Percentiles rank a stretch among this genome's conserved stretches.
These are phyloP conservation scores for Sphaerulina musiva DNA, from an alignment of 2,329 filamentous ascomycete genomes.

Conservation along the genomic window DNA sequence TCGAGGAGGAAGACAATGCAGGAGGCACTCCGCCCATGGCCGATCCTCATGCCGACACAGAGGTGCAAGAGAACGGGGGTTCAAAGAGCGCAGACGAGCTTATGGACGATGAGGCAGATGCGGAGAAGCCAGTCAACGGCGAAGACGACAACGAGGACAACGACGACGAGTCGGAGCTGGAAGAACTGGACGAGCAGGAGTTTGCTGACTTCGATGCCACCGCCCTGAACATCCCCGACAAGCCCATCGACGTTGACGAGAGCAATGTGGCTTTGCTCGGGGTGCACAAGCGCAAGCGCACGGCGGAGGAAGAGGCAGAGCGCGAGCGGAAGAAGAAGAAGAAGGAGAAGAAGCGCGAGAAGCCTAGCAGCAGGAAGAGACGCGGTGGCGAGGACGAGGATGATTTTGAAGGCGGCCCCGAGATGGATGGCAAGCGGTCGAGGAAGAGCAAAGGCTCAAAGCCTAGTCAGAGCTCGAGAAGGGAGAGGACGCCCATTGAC, in stretches of 20 bases:
- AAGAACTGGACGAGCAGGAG: slow-evolving; percentile 59
- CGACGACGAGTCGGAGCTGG: slow-evolving; percentile 55
- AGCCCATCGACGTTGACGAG: slow-evolving; percentile 55
- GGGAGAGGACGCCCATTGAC: slow-evolving; percentile 54
- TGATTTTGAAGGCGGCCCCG: slow-evolving; percentile 38
- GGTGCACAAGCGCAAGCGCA: slow-evolving; percentile 60
- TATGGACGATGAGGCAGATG: slow-evolving; percentile 24
- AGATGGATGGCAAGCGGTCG: slow-evolving; percentile 49
- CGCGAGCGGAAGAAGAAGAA: slow-evolving; percentile 46
- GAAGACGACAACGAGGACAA: slow-evolving; percentile 42
- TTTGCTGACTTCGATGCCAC: slow-evolving; percentile 59
- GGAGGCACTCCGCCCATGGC: slow-evolving; percentile 40
- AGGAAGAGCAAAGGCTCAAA: slow-evolving; percentile 41
- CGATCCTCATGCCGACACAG: slow-evolving; percentile 42
- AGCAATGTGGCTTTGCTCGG: slow-evolving; percentile 56
- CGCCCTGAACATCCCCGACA: slow-evolving; percentile 55
- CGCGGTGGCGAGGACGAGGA: slow-evolving; percentile 19
- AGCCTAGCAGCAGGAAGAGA: slow-evolving; percentile 19
- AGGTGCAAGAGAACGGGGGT: slow-evolving; percentile 34
- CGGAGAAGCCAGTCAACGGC: slow-evolving; percentile 15
- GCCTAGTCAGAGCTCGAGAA: slow-evolving; percentile 40
- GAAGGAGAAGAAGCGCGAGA: slow-evolving; percentile 24
- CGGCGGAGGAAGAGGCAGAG: slow-evolving; percentile 53
- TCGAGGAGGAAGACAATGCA: slow-evolving; percentile 44
- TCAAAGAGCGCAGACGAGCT: slow-evolving; percentile 17